Percentiles rank a stretch among this genome's conserved stretches.
These are phyloP conservation scores for Papiliotrema terrestris DNA, from an alignment of 1,284 basidiomycete genomes.

Conservation along the genomic window DNA sequence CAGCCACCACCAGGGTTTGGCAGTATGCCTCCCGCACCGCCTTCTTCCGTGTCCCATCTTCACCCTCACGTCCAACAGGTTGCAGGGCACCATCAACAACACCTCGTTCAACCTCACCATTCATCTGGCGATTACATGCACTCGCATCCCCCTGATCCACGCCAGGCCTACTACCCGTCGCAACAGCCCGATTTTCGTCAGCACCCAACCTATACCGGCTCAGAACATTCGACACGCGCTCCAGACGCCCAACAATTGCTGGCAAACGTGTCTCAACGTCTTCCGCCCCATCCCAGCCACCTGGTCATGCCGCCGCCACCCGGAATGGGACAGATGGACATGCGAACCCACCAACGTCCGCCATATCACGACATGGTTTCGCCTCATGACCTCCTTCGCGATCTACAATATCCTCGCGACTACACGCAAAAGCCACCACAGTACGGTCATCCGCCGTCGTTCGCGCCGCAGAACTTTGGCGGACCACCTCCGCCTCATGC, in stretches of 20 bases:
- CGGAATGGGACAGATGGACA: slow-evolving; percentile 4
- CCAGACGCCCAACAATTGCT: not conserved
- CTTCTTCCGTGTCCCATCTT: not conserved
- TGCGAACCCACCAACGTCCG: not conserved
- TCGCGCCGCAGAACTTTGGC: not conserved
- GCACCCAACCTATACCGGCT: no score
- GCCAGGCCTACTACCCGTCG: no score
- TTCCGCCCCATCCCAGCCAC: slow-evolving; percentile 9
- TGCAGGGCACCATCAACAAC: no score
- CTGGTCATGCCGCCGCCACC: slow-evolving; percentile 18
- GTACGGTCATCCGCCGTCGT: not conserved
- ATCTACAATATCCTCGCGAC: not conserved
- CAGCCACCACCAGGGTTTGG: not conserved
- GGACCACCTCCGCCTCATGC: not conserved
- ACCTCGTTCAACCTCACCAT: no score
- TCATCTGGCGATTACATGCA: no score
- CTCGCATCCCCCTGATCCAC: no score
- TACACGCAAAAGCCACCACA: not conserved
- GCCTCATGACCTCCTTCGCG: not conserved
- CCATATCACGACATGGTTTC: not conserved
- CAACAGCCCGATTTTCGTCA: no score
- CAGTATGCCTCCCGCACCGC: not conserved
- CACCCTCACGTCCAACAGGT: no score
- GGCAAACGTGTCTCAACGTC: not conserved
- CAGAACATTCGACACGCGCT: not conserved